Percentiles rank a stretch among this genome's conserved stretches.
These are phyloP conservation scores for Lobosporangium transversale DNA, from an alignment of 192 early-diverging fungal species.

Conservation along the genomic window DNA sequence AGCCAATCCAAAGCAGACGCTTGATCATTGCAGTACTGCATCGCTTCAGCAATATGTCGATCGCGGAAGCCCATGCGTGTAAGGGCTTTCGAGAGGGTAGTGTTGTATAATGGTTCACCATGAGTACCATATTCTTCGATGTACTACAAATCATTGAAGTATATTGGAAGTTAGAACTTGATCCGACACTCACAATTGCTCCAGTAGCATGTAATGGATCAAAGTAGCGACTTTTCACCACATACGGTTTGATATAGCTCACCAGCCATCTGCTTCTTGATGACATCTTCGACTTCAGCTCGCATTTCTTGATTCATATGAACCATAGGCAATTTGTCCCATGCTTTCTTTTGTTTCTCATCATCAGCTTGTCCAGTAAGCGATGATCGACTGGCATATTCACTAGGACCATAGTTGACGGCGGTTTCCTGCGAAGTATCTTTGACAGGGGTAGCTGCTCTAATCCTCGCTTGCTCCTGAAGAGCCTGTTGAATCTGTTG, in stretches of 20 bases:
- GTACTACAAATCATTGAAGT: conserved; percentile 11
- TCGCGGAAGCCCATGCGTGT: conserved; percentile 74
- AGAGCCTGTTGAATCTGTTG: conserved; percentile 51
- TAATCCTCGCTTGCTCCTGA: conserved; percentile 32
- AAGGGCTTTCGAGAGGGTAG: conserved; percentile 46
- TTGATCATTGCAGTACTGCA: conserved; percentile 62
- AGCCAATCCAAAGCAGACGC: conserved; percentile 83
- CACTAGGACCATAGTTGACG: conserved; percentile 27
- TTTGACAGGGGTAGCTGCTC: conserved; percentile 26
- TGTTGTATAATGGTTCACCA: conserved; percentile 48
- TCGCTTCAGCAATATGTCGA: conserved; percentile 79
- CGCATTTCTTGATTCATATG: conserved; percentile 73
- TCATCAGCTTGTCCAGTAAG: conserved; percentile 23
- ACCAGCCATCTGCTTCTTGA: conserved; percentile 62
- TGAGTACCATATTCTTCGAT: conserved; percentile 47
- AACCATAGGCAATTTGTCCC: conserved; percentile 72
- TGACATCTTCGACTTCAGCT: conserved; percentile 68
- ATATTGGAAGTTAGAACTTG: too few species aligned
- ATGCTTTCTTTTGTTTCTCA: conserved; percentile 59
- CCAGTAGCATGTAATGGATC: not conserved
- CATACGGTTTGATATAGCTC: conserved; percentile 45
- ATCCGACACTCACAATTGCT: too few species aligned
- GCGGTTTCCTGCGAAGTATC: not conserved
- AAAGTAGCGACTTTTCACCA: not conserved
- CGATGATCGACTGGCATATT: conserved; percentile 26